Evolutionary conservation across 805 yeast species (phyloP).

Genomic region (Blastobotrys attinorum): DNA sequence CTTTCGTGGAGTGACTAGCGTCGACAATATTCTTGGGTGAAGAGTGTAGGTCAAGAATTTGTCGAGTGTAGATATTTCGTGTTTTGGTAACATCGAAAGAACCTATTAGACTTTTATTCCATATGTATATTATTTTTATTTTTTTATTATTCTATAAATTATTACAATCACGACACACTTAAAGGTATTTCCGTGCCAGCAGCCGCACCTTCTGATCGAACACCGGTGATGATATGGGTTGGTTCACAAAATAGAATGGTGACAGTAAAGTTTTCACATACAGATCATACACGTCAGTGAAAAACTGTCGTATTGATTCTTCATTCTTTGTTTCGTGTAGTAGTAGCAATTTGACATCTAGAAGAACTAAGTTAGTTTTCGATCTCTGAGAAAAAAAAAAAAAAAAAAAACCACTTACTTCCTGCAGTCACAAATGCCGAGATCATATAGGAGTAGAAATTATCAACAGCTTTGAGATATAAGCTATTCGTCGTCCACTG

Average conservation of each 20-base stretch:
- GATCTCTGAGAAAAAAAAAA: background rate
- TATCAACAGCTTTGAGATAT: slow-evolving; percentile 72
- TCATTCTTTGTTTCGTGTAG: slow-evolving; percentile 60
- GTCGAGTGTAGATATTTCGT: too few relatives aligned
- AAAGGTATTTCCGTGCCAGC: slow-evolving; percentile 70
- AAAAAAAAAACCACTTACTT: slow-evolving; percentile 26
- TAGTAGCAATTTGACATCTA: slow-evolving; percentile 63
- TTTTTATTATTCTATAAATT: background rate
- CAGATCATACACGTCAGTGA: slow-evolving; percentile 76
- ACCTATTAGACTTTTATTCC: too few relatives aligned
- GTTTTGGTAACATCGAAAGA: too few relatives aligned
- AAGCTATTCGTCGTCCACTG: slow-evolving; percentile 69
- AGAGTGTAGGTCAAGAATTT: too few relatives aligned
- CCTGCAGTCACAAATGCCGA: slow-evolving; percentile 86
- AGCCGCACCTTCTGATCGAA: slow-evolving; percentile 70
- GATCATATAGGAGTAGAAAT: slow-evolving; percentile 73
- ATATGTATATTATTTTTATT: background rate
- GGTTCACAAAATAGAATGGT: slow-evolving; percentile 77
- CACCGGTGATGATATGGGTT: slow-evolving; percentile 60
- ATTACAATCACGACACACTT: background rate
- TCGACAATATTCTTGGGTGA: too few relatives aligned
- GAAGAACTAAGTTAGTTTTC: background rate
- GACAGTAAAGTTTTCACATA: slow-evolving; percentile 78
- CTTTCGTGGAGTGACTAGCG: too few relatives aligned
- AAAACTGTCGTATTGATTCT: slow-evolving; percentile 72